phyloP scores from a whole-genome alignment of 1,284 basidiomycete genomes.

The Taiwanofungus camphoratus region DNA sequence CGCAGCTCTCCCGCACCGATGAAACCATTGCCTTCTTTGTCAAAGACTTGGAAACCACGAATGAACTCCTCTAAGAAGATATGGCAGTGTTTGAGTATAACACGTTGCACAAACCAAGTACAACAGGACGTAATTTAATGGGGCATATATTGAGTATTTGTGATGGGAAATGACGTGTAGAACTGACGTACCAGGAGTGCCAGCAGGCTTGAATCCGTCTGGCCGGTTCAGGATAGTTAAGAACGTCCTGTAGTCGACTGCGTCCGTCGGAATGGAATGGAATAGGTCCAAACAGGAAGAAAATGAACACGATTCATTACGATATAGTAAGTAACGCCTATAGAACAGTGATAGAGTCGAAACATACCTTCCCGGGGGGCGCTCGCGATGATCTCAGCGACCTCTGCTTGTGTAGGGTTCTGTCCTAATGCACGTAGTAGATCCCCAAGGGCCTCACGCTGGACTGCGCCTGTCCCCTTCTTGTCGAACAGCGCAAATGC shows the following conservation, averaged over 20 bases:
- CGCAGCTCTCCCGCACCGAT: constrained; percentile 83
- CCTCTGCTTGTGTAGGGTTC: constrained; percentile 97
- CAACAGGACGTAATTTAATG: too few species aligned
- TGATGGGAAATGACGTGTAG: background rate
- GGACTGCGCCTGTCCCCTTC: constrained; percentile 84
- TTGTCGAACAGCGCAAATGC: constrained; percentile 99
- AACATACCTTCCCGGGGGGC: constrained; percentile 75
- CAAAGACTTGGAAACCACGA: constrained; percentile 98
- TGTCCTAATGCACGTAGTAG: constrained; percentile 92
- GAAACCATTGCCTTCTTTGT: constrained; percentile 80
- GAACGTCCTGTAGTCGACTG: constrained; percentile 90
- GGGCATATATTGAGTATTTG: too few species aligned
- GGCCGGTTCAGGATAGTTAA: constrained; percentile 89
- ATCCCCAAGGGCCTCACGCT: constrained; percentile 89
- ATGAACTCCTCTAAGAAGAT: constrained; percentile 88
- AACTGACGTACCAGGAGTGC: constrained; percentile 73
- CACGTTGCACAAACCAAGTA: background rate
- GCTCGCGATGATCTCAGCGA: constrained; percentile 71
- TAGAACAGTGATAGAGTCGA: background rate
- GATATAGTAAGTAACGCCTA: too few species aligned
- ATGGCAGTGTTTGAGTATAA: background rate
- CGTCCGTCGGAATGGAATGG: background rate
- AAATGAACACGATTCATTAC: background rate
- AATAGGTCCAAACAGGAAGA: background rate
- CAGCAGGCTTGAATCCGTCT: constrained; percentile 95